Conservation (phyloP, 2,329 filamentous ascomycete species). For the Ampelomyces quisqualis region DNA sequence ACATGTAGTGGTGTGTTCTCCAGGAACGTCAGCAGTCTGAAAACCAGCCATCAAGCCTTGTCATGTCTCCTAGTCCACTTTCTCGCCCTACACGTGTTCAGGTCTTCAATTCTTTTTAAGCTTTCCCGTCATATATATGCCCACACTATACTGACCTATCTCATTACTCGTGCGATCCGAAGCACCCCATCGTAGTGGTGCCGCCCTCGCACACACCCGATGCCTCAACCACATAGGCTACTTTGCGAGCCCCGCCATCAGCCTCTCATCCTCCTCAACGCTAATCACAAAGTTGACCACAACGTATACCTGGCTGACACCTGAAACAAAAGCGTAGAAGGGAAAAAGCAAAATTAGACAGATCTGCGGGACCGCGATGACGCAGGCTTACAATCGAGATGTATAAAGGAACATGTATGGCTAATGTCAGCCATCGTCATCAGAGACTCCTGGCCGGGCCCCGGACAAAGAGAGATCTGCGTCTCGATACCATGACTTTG, state of each 20-base stretch:
- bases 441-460: no score
- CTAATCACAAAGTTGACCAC: constrained; percentile 6
- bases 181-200: constrained; percentile 14
- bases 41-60: no score
- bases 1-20: no score
- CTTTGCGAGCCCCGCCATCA: constrained; percentile 24
- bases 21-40: no score
- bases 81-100: background rate
- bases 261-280: constrained; percentile 23
- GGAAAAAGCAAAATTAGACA: constrained; percentile 13
- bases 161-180: constrained; percentile 7
- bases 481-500: constrained; percentile 1
- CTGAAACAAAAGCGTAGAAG: constrained; percentile 29
- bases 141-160: constrained; percentile 2
- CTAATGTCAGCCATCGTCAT: constrained; percentile 9
- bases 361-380: constrained; percentile 5
- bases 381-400: constrained; percentile 4
- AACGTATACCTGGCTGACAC: constrained; percentile 16
- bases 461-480: no score
- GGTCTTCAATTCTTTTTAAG: background rate
- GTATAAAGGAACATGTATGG: constrained; percentile 9
- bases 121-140: background rate
- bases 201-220: constrained; percentile 12
- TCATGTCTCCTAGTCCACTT: no score
- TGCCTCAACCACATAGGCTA: constrained; percentile 6